These are phyloP conservation scores for Plasmodium vivax DNA, from an alignment of 169 alveolate genomes.

Conservation along the genomic window DNA sequence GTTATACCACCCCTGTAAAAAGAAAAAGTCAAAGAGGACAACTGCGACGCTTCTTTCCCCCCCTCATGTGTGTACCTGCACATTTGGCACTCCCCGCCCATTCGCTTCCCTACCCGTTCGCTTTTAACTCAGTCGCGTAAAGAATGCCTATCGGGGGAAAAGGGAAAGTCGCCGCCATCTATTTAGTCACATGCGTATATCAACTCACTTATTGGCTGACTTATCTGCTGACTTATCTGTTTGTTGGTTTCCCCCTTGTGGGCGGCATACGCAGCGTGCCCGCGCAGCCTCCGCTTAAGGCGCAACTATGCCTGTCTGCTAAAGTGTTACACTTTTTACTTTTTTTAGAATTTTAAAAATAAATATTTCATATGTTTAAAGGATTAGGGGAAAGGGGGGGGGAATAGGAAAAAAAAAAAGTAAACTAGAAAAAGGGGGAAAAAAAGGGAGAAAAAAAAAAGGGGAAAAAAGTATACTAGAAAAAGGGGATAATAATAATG, in stretches of 20 bases:
- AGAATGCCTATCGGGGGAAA: background rate
- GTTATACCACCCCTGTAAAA: background rate
- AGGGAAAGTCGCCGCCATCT: background rate
- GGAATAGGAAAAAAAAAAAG: slow-evolving; percentile 7
- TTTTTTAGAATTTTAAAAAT: slow-evolving; percentile 28
- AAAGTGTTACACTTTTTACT: background rate
- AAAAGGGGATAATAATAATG: background rate
- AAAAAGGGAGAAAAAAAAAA: background rate
- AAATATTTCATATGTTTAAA: slow-evolving; percentile 31
- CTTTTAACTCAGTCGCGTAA: background rate
- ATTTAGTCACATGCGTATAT: background rate
- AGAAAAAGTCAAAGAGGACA: background rate
- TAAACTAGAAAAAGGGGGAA: background rate
- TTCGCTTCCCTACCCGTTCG: background rate
- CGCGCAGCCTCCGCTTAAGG: background rate
- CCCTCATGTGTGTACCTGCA: background rate
- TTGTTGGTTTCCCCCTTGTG: background rate
- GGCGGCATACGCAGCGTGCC: background rate
- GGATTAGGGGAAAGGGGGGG: background rate
- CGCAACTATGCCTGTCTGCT: background rate
- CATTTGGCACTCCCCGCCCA: background rate
- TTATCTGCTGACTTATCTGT: background rate
- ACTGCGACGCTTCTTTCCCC: background rate
- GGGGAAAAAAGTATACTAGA: background rate
- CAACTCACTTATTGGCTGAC: no score